Percentiles rank a stretch among this genome's conserved stretches.
Conservation (phyloP, 306 rosid genomes). For the Cicer arietinum region DNA sequence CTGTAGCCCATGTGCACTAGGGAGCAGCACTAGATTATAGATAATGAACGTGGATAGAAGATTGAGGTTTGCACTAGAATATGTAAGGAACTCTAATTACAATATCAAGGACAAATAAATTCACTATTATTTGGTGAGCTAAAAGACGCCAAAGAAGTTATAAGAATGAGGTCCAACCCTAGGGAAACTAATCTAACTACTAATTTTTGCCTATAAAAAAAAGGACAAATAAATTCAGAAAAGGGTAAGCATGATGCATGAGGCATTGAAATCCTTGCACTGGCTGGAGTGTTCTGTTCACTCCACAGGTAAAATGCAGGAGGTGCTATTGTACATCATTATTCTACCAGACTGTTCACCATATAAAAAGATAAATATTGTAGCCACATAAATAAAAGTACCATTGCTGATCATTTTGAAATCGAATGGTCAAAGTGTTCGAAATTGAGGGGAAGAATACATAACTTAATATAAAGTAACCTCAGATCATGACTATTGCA, state of each 20-base stretch:
- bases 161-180: too few relatives aligned
- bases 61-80: slow-evolving; percentile 6
- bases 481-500: background rate
- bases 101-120: slow-evolving; percentile 9
- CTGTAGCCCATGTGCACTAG: slow-evolving; percentile 26
- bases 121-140: background rate
- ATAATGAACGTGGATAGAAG: slow-evolving; percentile 17
- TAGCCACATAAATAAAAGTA: slow-evolving; percentile 5
- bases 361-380: background rate
- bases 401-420: slow-evolving; percentile 16
- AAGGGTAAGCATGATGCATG: background rate
- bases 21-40: background rate
- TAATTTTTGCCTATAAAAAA: too few relatives aligned
- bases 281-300: background rate
- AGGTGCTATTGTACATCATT: slow-evolving; percentile 4
- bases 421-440: background rate
- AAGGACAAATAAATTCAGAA: slow-evolving; percentile 18
- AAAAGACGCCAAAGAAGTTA: too few relatives aligned
- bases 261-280: slow-evolving; percentile 25
- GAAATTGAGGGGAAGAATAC: background rate
- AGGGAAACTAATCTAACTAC: too few relatives aligned
- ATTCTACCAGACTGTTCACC: slow-evolving; percentile 14
- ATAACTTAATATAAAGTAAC: background rate
- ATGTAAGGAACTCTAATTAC: slow-evolving; percentile 18
- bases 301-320: slow-evolving; percentile 4